A percentile compares a stretch with the other conserved stretches of the same genome.
Conservation (phyloP, 1,139 yeast genomes). For the Torulaspora pretoriensis region DNA sequence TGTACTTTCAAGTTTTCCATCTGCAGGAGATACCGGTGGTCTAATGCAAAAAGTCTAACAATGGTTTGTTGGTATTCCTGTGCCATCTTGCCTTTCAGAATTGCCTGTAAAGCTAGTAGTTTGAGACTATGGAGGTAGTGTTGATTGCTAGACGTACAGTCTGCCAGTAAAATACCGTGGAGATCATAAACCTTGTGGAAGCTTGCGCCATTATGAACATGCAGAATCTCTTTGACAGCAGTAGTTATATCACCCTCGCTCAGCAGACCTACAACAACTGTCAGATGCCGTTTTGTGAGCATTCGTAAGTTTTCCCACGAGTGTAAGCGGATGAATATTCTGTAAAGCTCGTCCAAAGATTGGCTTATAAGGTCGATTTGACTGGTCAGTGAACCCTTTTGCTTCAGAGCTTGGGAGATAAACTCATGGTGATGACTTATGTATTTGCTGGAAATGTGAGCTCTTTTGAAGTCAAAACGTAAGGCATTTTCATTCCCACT, state of each 20-base stretch:
- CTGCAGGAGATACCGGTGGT: slow-evolving; percentile 27
- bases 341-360: slow-evolving; percentile 15
- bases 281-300: slow-evolving; percentile 26
- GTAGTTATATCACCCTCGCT: slow-evolving; percentile 12
- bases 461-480: slow-evolving; percentile 2
- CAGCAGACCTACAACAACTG: slow-evolving; percentile 26
- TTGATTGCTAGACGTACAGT: slow-evolving; percentile 25
- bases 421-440: slow-evolving; percentile 8
- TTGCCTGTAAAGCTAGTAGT: slow-evolving; percentile 29
- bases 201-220: slow-evolving; percentile 28
- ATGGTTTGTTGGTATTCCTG: slow-evolving; percentile 17
- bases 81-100: slow-evolving; percentile 22
- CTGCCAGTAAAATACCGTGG: slow-evolving; percentile 28
- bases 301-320: slow-evolving; percentile 16
- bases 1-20: slow-evolving; percentile 23
- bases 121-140: slow-evolving; percentile 30
- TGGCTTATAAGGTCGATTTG: slow-evolving; percentile 12
- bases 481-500: slow-evolving; percentile 1
- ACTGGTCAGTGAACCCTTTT: slow-evolving; percentile 2
- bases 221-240: slow-evolving; percentile 22
- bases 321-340: slow-evolving; percentile 19
- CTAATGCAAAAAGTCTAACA: slow-evolving; percentile 27
- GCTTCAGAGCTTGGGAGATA: slow-evolving; percentile 12
- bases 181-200: slow-evolving; percentile 14
- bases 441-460: slow-evolving; percentile 2